These are phyloP conservation scores for Cylindrotheca closterium DNA, from an alignment of 108 stramenopile species.

Conservation along the genomic window DNA sequence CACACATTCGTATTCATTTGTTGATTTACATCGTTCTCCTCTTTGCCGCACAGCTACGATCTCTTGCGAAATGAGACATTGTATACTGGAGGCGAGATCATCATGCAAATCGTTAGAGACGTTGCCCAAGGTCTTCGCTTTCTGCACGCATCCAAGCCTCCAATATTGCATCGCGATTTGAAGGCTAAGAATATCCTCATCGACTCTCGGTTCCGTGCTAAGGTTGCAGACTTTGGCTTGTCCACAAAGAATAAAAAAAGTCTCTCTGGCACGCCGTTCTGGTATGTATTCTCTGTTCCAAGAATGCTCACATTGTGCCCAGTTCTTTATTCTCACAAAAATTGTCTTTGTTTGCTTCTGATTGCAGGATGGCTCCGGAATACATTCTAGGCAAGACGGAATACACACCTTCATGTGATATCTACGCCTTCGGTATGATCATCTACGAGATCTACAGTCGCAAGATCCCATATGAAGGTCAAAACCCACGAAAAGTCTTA, in stretches of 20 bases:
- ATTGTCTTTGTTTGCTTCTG: neutral
- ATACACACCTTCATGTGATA: conserved; percentile 47
- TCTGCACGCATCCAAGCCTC: conserved; percentile 58
- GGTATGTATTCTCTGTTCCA: conserved; percentile 13
- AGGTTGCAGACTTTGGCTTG: conserved; percentile 57
- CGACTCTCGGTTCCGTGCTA: conserved; percentile 46
- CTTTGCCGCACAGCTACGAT: conserved; percentile 23
- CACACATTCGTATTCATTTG: neutral
- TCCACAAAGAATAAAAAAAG: conserved; percentile 56
- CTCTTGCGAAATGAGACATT: conserved; percentile 60
- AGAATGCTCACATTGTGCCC: conserved; percentile 10
- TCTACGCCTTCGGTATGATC: conserved; percentile 63
- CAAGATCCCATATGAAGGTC: conserved; percentile 47
- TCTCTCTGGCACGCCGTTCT: conserved; percentile 56
- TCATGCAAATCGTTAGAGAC: conserved; percentile 55
- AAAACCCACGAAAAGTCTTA: conserved; percentile 28
- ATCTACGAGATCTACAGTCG: conserved; percentile 58
- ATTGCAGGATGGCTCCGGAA: conserved; percentile 87
- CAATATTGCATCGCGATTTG: conserved; percentile 61
- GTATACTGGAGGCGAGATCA: conserved; percentile 41
- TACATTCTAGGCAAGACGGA: conserved; percentile 42
- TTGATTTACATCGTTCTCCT: conserved; percentile 19
- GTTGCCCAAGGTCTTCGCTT: conserved; percentile 63
- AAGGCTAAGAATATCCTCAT: conserved; percentile 51
- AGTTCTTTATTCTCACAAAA: conserved; percentile 57